Conservation (phyloP, 2,329 filamentous ascomycete species). For the Aspergillus awamori region DNA sequence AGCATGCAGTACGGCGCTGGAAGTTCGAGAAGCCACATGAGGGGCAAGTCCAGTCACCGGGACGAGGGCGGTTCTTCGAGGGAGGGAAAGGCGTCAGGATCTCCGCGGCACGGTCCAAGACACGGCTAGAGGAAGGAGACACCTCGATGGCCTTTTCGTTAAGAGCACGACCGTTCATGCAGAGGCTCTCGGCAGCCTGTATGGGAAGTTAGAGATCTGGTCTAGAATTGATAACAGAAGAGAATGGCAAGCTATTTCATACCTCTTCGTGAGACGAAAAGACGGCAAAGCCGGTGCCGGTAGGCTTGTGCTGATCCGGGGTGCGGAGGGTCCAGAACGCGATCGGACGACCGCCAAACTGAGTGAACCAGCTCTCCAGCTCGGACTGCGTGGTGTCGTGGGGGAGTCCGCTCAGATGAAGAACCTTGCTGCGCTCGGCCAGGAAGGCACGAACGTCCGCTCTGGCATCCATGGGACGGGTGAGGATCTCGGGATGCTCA, state of each 20-base stretch:
- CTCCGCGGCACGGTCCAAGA: constrained; percentile 91
- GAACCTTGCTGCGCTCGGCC: constrained; percentile 93
- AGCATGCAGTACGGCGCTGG: constrained; percentile 95
- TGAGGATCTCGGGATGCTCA: constrained; percentile 93
- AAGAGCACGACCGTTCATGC: constrained; percentile 97
- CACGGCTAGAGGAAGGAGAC: constrained; percentile 93
- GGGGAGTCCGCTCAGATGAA: constrained; percentile 95
- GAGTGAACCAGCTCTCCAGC: constrained; percentile 98
- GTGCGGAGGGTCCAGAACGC: constrained; percentile 98
- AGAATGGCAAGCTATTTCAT: constrained; percentile 42
- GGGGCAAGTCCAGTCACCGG: constrained; percentile 98
- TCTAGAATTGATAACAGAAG: constrained; percentile 8
- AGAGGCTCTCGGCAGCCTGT: constrained; percentile 89
- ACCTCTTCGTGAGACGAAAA: constrained; percentile 99
- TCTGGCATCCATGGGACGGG: constrained; percentile 91
- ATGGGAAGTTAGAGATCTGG: constrained; percentile 11
- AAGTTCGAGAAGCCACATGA: constrained; percentile 99
- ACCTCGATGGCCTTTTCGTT: constrained; percentile 99
- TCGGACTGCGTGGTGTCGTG: constrained; percentile 99
- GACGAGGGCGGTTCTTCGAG: constrained; percentile 95
- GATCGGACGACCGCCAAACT: constrained; percentile 95
- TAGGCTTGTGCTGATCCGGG: constrained; percentile 99
- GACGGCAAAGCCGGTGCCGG: constrained; percentile 94
- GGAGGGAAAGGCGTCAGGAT: constrained; percentile 97
- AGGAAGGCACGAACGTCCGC: constrained; percentile 96